A percentile compares a stretch with the other conserved stretches of the same genome.
Evolutionary conservation across 768 basidiomycete genomes (phyloP).

Genomic region (Lactarius akahatsu): DNA sequence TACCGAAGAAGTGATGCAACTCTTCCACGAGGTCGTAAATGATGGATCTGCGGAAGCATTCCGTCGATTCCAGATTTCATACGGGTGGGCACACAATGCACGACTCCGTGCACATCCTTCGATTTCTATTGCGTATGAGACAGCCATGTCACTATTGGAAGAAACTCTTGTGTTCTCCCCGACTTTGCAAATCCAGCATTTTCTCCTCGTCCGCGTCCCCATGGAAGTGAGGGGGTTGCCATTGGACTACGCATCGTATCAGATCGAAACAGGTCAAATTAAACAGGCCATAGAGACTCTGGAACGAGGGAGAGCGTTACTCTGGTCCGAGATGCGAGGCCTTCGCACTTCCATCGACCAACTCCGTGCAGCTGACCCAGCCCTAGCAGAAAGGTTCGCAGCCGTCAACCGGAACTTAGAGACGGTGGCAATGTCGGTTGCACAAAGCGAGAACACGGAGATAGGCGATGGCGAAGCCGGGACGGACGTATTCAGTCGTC

Average conservation of each 20-base stretch:
- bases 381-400: not conserved
- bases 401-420: not conserved
- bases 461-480: not conserved
- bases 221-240: not conserved
- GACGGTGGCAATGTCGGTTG: not conserved
- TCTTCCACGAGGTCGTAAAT: not conserved
- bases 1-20: not conserved
- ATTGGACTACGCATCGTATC: not conserved
- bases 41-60: no score
- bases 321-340: constrained; percentile 11
- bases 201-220: not conserved
- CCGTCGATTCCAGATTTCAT: not conserved
- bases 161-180: not conserved
- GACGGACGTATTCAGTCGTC: no score
- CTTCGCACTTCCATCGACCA: not conserved
- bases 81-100: not conserved
- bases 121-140: not conserved
- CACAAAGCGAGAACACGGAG: not conserved
- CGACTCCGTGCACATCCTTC: not conserved
- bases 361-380: not conserved
- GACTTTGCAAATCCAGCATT: constrained; percentile 2
- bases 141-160: not conserved
- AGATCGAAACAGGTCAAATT: not conserved
- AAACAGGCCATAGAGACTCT: not conserved
- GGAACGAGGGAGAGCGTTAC: not conserved